These are phyloP conservation scores for Pythium folliculosum DNA, from an alignment of 352 stramenopile genomes.

Conservation along the genomic window DNA sequence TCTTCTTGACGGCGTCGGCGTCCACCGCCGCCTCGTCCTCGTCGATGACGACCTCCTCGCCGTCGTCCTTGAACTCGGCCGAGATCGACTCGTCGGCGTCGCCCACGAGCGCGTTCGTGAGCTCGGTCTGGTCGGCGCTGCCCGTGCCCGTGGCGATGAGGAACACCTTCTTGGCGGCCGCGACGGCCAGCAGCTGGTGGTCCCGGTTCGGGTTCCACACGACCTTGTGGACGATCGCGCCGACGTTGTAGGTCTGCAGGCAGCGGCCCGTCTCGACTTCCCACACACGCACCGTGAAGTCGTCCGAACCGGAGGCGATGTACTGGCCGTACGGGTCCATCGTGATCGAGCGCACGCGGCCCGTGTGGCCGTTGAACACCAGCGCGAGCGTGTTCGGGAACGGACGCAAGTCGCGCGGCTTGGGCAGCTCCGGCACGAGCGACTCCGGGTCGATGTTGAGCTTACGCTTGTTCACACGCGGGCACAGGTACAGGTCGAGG, in stretches of 20 bases:
- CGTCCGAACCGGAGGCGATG: conserved; percentile 94
- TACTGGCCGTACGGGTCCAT: conserved; percentile 98
- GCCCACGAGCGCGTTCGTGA: conserved; percentile 94
- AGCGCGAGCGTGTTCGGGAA: conserved; percentile 96
- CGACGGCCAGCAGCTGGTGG: conserved; percentile 95
- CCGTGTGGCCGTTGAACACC: conserved; percentile 87
- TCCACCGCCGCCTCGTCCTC: conserved; percentile 74
- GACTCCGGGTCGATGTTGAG: conserved; percentile 98
- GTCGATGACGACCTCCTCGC: conserved; percentile 56
- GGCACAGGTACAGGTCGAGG: conserved; percentile 99
- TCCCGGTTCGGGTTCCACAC: conserved; percentile 97
- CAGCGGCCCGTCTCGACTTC: conserved; percentile 95
- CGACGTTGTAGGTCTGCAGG: conserved; percentile 92
- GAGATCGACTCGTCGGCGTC: conserved; percentile 78
- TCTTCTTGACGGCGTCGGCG: conserved; percentile 80
- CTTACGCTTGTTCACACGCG: conserved; percentile 94
- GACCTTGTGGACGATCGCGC: conserved; percentile 89
- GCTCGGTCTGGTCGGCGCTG: conserved; percentile 90
- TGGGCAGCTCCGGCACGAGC: conserved; percentile 96
- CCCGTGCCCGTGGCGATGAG: conserved; percentile 94
- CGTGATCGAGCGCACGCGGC: conserved; percentile 91
- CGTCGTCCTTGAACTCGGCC: conserved; percentile 47
- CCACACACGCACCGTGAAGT: conserved; percentile 96
- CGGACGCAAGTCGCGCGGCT: conserved; percentile 95
- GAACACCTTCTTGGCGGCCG: conserved; percentile 90